Evolutionary conservation across 768 basidiomycete genomes (phyloP).

Genomic region (Albatrellus ellisii): DNA sequence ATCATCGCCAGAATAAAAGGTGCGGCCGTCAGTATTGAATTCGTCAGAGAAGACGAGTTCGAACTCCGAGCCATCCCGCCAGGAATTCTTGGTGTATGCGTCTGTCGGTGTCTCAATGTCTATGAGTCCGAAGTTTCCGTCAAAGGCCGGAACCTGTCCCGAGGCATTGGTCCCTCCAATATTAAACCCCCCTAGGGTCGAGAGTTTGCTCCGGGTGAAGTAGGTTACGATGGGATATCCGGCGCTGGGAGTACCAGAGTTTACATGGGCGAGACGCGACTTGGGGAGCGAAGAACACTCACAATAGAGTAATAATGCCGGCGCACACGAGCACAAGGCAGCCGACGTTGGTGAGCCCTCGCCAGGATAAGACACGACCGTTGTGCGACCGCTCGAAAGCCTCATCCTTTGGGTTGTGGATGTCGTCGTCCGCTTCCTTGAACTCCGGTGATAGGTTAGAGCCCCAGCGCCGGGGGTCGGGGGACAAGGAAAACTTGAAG

Average conservation of each 20-base stretch:
- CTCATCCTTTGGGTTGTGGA: conserved; percentile 50
- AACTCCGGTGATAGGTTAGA: conserved; percentile 39
- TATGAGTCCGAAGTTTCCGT: conserved; percentile 23
- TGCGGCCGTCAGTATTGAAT: conserved; percentile 67
- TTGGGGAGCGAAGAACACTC: conserved; percentile 14
- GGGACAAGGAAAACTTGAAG: conserved; percentile 44
- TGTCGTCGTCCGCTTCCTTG: conserved; percentile 55
- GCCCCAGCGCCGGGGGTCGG: conserved; percentile 59
- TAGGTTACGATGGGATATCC: conserved; percentile 13
- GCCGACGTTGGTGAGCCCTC: conserved; percentile 25
- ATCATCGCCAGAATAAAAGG: conserved; percentile 77
- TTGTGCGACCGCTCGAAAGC: conserved; percentile 16
- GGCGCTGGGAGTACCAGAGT: conserved; percentile 5
- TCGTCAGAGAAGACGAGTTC: conserved; percentile 84
- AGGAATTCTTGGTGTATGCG: conserved; percentile 39
- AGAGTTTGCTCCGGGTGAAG: conserved; percentile 3
- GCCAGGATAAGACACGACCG: conserved; percentile 16
- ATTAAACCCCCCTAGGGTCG: conserved; percentile 22
- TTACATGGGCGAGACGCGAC: not conserved
- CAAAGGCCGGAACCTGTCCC: conserved; percentile 28
- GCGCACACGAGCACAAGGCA: conserved; percentile 15
- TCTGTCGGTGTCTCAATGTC: conserved; percentile 29
- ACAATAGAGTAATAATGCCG: conserved; percentile 5
- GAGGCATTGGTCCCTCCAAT: conserved; percentile 34
- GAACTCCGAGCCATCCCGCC: conserved; percentile 36